These are phyloP conservation scores for Aspergillus sp. DNA, from an alignment of 2,329 filamentous ascomycete genomes.

Conservation along the genomic window DNA sequence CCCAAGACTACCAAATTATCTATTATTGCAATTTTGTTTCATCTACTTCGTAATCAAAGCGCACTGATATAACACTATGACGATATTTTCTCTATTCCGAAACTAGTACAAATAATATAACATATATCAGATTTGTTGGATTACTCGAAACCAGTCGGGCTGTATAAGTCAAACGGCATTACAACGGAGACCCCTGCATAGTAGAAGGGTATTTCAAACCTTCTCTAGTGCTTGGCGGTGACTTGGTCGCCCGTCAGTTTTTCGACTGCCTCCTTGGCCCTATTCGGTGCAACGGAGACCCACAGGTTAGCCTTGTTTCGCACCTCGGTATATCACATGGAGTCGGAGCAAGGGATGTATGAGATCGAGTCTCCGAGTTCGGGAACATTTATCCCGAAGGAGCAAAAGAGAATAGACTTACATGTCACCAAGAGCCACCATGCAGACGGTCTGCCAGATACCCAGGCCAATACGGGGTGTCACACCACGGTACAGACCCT, in stretches of 20 bases:
- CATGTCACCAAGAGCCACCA: slow-evolving; percentile 99
- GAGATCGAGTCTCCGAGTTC: neutral
- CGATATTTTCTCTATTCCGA: slow-evolving; percentile 10
- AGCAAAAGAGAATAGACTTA: slow-evolving; percentile 55
- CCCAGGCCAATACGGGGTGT: slow-evolving; percentile 90
- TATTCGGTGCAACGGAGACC: slow-evolving; percentile 34
- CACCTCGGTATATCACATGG: slow-evolving; percentile 29
- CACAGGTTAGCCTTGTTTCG: slow-evolving; percentile 29
- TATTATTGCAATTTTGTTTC: too few species aligned
- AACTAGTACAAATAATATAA: neutral
- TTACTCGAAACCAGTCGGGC: slow-evolving; percentile 5
- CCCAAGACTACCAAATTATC: too few species aligned
- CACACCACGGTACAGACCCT: slow-evolving; percentile 94
- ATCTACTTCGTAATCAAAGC: neutral
- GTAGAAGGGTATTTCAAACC: slow-evolving; percentile 42
- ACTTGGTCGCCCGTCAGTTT: slow-evolving; percentile 64
- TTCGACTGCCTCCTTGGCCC: slow-evolving; percentile 66
- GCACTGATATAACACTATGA: neutral
- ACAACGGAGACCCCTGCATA: slow-evolving; percentile 19
- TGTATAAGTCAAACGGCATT: neutral
- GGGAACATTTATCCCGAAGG: slow-evolving; percentile 1
- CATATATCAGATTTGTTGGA: neutral
- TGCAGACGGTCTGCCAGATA: slow-evolving; percentile 99
- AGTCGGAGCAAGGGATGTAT: slow-evolving; percentile 6
- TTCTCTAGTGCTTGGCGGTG: slow-evolving; percentile 63